phyloP scores from a whole-genome alignment of 1,284 basidiomycete species.

The Schizophyllum commune region DNA sequence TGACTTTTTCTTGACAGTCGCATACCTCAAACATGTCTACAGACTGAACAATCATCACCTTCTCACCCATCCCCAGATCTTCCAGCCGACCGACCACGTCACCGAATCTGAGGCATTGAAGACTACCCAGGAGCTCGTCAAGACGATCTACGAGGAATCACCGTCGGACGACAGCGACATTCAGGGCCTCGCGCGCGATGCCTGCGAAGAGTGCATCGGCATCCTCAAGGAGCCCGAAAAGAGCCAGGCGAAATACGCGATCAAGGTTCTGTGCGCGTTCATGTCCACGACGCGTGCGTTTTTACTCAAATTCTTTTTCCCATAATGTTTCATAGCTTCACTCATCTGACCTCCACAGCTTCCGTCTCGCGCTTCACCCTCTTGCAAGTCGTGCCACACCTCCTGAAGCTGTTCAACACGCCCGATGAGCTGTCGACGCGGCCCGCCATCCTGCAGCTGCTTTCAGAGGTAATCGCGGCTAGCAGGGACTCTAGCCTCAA shows the following conservation, averaged over 20 bases:
- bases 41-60: conserved; percentile 3
- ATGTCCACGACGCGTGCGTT: conserved; percentile 68
- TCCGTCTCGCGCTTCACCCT: conserved; percentile 65
- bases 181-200: conserved; percentile 60
- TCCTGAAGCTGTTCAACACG: conserved; percentile 69
- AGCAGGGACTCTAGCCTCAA: conserved; percentile 33
- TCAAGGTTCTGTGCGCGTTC: conserved; percentile 73
- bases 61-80: conserved; percentile 48
- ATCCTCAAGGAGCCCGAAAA: conserved; percentile 87
- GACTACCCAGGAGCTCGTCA: conserved; percentile 63
- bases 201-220: conserved; percentile 73
- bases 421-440: conserved; percentile 74
- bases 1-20: conserved; percentile 20
- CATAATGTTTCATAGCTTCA: background rate
- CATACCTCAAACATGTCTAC: background rate
- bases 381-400: conserved; percentile 60
- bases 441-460: conserved; percentile 56
- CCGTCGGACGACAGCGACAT: conserved; percentile 32
- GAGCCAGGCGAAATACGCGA: conserved; percentile 78
- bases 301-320: background rate
- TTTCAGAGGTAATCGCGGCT: conserved; percentile 52
- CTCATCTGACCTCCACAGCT: conserved; percentile 34
- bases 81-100: conserved; percentile 76
- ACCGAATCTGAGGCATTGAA: conserved; percentile 71
- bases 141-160: conserved; percentile 54